Percentiles rank a stretch among this genome's conserved stretches.
These are phyloP conservation scores for Talaromyces sp. DNA, from an alignment of 2,329 filamentous ascomycete species.

Conservation along the genomic window DNA sequence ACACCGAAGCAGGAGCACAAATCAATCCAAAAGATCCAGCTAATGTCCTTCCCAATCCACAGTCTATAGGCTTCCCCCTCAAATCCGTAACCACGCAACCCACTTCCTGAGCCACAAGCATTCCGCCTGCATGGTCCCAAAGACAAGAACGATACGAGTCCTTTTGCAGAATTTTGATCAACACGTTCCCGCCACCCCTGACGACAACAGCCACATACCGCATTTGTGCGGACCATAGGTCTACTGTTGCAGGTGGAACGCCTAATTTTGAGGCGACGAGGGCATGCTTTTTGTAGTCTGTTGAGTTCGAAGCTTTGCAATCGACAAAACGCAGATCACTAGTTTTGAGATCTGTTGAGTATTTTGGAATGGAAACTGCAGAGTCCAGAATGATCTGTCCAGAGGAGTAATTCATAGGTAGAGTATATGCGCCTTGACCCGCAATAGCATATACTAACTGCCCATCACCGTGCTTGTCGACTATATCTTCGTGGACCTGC, in stretches of 20 bases:
- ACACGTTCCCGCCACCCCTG: constrained; percentile 39
- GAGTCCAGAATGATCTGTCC: background rate
- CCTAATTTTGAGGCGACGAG: constrained; percentile 40
- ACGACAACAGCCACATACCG: constrained; percentile 53
- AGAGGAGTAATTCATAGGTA: constrained; percentile 33
- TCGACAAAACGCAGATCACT: constrained; percentile 47
- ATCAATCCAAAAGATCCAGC: constrained; percentile 42
- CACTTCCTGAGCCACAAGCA: constrained; percentile 50
- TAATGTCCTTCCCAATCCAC: constrained; percentile 41
- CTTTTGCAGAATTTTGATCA: constrained; percentile 48
- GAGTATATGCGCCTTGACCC: constrained; percentile 44
- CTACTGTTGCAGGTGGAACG: constrained; percentile 44
- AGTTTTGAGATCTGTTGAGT: background rate
- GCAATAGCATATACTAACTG: constrained; percentile 51
- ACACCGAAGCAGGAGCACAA: constrained; percentile 38
- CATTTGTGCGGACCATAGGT: constrained; percentile 54
- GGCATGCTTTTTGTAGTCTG: constrained; percentile 40
- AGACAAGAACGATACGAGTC: constrained; percentile 46
- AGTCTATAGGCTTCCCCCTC: constrained; percentile 50
- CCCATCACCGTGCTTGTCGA: constrained; percentile 47
- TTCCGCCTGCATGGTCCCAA: constrained; percentile 58
- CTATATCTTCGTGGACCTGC: constrained; percentile 35
- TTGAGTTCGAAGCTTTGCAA: constrained; percentile 34
- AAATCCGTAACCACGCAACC: constrained; percentile 53
- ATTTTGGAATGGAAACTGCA: constrained; percentile 24